A percentile compares a stretch with the other conserved stretches of the same genome.
Evolutionary conservation across 1,139 yeast genomes (phyloP).

Genomic region (Magnusiomyces tetraspermus): DNA sequence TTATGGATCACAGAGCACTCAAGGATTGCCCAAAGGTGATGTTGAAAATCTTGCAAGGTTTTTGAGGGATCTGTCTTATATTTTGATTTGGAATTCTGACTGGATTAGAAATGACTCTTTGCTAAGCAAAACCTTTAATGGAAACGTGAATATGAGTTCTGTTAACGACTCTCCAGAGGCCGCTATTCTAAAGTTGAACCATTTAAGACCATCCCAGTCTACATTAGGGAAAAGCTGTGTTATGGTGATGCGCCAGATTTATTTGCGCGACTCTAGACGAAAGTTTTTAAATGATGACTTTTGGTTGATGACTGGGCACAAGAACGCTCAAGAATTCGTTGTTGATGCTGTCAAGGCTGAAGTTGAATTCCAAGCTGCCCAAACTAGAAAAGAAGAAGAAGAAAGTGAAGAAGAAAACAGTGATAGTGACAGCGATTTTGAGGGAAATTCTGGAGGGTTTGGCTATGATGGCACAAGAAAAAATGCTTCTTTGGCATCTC

Average conservation of each 20-base stretch:
- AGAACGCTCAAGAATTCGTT: background rate
- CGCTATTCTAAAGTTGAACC: slow-evolving; percentile 1
- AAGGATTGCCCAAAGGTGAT: slow-evolving; percentile 39
- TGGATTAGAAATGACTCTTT: background rate
- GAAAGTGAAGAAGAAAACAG: slow-evolving; percentile 15
- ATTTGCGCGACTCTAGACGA: slow-evolving; percentile 58
- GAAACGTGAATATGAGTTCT: background rate
- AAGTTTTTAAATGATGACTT: slow-evolving; percentile 45
- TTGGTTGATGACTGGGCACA: slow-evolving; percentile 41
- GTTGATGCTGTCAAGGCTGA: background rate
- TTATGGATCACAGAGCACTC: slow-evolving; percentile 17
- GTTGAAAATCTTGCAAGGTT: slow-evolving; percentile 41
- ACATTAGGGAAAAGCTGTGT: slow-evolving; percentile 8
- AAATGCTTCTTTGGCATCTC: slow-evolving; percentile 19
- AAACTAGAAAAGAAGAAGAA: slow-evolving; percentile 15
- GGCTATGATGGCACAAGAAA: background rate
- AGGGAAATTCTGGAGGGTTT: background rate
- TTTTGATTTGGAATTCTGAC: slow-evolving; percentile 41
- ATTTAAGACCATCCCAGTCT: background rate
- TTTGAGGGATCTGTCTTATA: slow-evolving; percentile 47
- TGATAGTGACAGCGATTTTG: slow-evolving; percentile 8
- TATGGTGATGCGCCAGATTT: slow-evolving; percentile 55
- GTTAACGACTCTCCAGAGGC: background rate
- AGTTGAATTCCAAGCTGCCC: background rate
- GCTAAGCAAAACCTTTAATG: background rate